A percentile compares a stretch with the other conserved stretches of the same genome.
Evolutionary conservation across 192 early-diverging fungal genomes (phyloP).

Genomic region (Podila clonocystis): DNA sequence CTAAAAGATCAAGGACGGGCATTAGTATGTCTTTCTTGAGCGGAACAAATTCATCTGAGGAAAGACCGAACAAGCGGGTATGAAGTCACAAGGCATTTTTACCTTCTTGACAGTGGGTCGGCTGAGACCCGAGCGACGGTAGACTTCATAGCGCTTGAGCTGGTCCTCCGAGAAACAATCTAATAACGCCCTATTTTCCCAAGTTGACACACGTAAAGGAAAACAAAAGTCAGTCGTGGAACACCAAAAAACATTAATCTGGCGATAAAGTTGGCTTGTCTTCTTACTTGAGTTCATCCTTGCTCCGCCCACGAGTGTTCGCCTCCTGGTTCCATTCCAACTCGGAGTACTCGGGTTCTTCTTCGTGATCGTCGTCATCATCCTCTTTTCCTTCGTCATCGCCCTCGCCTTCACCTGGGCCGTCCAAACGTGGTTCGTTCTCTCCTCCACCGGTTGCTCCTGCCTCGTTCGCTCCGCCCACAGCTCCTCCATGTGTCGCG

Average conservation of each 20-base stretch:
- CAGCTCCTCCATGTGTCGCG: neutral
- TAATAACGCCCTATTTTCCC: constrained; percentile 60
- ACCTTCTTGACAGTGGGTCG: constrained; percentile 82
- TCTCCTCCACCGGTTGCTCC: constrained; percentile 14
- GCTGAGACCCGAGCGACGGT: constrained; percentile 79
- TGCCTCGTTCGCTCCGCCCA: neutral
- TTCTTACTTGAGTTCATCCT: constrained; percentile 65
- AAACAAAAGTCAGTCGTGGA: neutral
- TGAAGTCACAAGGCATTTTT: constrained; percentile 3
- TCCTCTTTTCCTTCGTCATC: constrained; percentile 52
- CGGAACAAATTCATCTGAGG: neutral
- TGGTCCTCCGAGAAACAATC: constrained; percentile 79
- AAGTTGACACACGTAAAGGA: neutral
- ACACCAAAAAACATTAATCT: neutral
- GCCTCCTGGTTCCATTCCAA: constrained; percentile 58
- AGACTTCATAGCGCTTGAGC: constrained; percentile 82
- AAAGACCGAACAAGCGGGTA: neutral
- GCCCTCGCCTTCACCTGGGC: neutral
- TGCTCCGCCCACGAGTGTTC: constrained; percentile 54
- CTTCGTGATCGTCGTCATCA: constrained; percentile 61
- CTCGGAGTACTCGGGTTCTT: constrained; percentile 62
- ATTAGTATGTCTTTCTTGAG: neutral
- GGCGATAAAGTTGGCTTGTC: neutral
- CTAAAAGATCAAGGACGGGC: constrained; percentile 18
- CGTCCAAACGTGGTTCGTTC: no score